Percentiles rank a stretch among this genome's conserved stretches.
Evolutionary conservation across 345 rosid species (phyloP).

Genomic region (Pistacia atlantica): DNA sequence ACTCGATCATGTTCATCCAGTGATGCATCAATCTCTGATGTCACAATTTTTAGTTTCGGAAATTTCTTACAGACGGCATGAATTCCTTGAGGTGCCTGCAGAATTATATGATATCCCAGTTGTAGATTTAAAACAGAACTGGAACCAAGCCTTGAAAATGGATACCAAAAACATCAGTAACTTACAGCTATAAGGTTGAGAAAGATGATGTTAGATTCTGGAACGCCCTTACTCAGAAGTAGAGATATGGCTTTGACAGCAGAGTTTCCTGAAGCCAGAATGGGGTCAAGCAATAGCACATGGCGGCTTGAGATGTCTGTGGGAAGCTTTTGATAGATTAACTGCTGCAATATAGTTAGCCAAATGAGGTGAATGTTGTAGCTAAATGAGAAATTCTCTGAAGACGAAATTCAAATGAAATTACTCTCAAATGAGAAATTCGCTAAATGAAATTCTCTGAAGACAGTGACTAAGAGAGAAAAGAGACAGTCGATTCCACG

Average conservation of each 20-base stretch:
- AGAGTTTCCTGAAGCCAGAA: constrained; percentile 91
- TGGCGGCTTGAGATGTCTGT: constrained; percentile 83
- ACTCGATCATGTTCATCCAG: constrained; percentile 54
- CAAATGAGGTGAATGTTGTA: constrained; percentile 2
- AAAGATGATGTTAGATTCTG: constrained; percentile 81
- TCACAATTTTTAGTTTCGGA: constrained; percentile 84
- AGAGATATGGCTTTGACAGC: constrained; percentile 77
- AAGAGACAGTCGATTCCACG: constrained; percentile 14
- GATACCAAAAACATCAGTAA: background rate
- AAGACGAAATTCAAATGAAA: no score
- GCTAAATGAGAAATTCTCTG: background rate
- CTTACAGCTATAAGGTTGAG: constrained; percentile 41
- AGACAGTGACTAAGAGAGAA: background rate
- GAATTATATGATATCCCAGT: background rate
- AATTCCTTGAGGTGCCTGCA: constrained; percentile 90
- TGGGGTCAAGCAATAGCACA: constrained; percentile 83
- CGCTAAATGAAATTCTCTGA: background rate
- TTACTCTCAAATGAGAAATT: constrained; percentile 10
- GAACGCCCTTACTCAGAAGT: constrained; percentile 81
- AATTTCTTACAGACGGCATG: constrained; percentile 70
- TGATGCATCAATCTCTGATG: constrained; percentile 81
- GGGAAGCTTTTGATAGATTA: constrained; percentile 91
- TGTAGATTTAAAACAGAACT: background rate
- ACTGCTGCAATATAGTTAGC: constrained; percentile 43
- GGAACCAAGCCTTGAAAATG: background rate